Base-by-base conservation (phyloP, 192 early-diverging fungal species). In the Geosiphon pyriformis region DNA sequence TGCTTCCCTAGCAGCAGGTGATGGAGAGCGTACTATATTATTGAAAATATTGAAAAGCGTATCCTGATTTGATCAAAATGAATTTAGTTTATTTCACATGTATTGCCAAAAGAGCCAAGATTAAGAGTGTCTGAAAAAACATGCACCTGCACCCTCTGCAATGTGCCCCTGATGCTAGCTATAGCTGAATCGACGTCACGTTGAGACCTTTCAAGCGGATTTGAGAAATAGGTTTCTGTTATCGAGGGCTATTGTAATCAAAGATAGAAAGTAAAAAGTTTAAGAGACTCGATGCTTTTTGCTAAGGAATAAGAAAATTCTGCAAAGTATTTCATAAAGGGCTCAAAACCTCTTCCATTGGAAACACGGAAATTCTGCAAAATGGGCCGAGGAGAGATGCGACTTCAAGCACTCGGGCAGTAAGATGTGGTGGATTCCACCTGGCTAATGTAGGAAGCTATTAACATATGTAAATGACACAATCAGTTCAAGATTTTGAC, bases 381-480 rank as follows among this genome's bases (percentile, higher is more conserved):
- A 91, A 91, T 10, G 87, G 89, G 2, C 92, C 92, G 0, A 94
- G 74, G 31, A 92, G 70, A n/a, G 88, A 84, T 11, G 81, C 51
- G 2, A 82, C 59, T 63, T 91, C 89, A 17, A 91, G 69, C 23
- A 65, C 78, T 26, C 72, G 72, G 0, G 88, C 84, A 6, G 72
- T 75, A 0, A 71, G 61, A 63, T 81, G 74, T 4, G 74, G 51
- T 10, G 87, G 87, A 62, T 86, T 79, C 75, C 84, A 91, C 35
- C 76, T 78, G 22, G 70, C 59, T 31, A 80, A 49, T 49, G 31
- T 59, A 31, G 68, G 34, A n/a, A 74, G 32, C 69, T 67, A 59
- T 55, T 46, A n/a, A n/a, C n/a, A n/a, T n/a, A n/a, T n/a, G n/a
- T n/a, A n/a, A n/a, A n/a, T n/a, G n/a, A n/a, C n/a, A n/a, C n/a